These are phyloP conservation scores for Boletus tylopilopsis DNA, from an alignment of 768 basidiomycete genomes.

Conservation along the genomic window DNA sequence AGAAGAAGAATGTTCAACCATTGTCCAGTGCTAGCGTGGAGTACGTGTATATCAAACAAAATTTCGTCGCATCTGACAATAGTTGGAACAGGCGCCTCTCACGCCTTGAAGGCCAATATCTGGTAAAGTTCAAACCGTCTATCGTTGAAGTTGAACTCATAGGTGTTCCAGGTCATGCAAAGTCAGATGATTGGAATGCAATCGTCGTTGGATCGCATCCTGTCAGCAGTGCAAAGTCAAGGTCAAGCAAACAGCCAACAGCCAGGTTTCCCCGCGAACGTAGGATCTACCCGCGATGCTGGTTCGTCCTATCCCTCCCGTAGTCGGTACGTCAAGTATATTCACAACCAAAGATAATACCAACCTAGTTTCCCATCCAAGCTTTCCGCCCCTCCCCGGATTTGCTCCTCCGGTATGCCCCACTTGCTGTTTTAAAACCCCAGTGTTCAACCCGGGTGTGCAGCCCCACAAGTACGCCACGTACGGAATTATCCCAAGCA, in stretches of 20 bases:
- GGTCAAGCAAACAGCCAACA: constrained; percentile 32
- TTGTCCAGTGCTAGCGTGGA: constrained; percentile 67
- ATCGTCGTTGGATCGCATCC: constrained; percentile 80
- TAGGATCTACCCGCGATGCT: constrained; percentile 20
- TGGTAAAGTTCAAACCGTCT: constrained; percentile 42
- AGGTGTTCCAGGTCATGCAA: constrained; percentile 67
- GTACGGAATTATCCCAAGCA: constrained; percentile 85
- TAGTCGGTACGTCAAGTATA: constrained; percentile 33
- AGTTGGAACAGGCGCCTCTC: constrained; percentile 60
- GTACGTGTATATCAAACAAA: constrained; percentile 41
- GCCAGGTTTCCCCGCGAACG: constrained; percentile 13
- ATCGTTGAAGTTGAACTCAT: background rate
- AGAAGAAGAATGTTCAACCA: constrained; percentile 70
- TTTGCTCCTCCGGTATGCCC: constrained; percentile 81
- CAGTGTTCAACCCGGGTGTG: constrained; percentile 13
- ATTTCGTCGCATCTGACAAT: constrained; percentile 15
- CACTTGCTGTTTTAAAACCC: constrained; percentile 5
- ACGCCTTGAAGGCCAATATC: constrained; percentile 80
- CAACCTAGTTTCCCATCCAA: constrained; percentile 32
- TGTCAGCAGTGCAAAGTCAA: constrained; percentile 57
- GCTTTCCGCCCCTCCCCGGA: constrained; percentile 85
- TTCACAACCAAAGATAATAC: constrained; percentile 14
- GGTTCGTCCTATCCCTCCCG: constrained; percentile 29
- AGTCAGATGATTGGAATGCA: constrained; percentile 96
- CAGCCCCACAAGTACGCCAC: constrained; percentile 89